Evolutionary conservation across 108 stramenopile species (phyloP).

Genomic region (Cyclotella atomus): DNA sequence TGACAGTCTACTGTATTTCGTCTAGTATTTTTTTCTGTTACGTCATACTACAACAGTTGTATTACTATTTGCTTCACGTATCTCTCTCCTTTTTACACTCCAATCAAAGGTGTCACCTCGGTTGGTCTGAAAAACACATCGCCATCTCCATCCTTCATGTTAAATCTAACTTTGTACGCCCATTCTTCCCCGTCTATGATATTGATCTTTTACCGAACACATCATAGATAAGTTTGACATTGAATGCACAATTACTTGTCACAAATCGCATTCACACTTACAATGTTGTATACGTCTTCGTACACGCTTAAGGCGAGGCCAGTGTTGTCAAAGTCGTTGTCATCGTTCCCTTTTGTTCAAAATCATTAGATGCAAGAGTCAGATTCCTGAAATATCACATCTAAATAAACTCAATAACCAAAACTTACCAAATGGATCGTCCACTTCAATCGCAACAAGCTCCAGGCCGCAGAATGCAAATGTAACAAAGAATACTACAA

Average conservation of each 20-base stretch:
- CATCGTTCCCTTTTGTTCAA: no score
- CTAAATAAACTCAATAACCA: no score
- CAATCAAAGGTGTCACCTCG: background rate
- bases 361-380: no score
- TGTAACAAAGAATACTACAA: slow-evolving; percentile 40
- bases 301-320: slow-evolving; percentile 33
- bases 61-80: background rate
- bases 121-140: slow-evolving; percentile 13
- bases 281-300: slow-evolving; percentile 49
- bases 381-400: no score
- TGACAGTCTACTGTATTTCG: background rate
- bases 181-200: slow-evolving; percentile 45
- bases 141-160: slow-evolving; percentile 9
- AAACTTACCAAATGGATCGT: slow-evolving; percentile 60
- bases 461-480: slow-evolving; percentile 53
- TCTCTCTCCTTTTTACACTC: background rate
- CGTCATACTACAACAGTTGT: background rate
- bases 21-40: background rate
- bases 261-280: no score
- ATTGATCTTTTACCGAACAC: no score
- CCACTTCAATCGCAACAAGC: slow-evolving; percentile 43
- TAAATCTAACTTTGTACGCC: slow-evolving; percentile 32
- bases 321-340: slow-evolving; percentile 39
- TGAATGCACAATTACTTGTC: no score
- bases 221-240: no score